Evolutionary conservation across 345 rosid genomes (phyloP), one percentile per base, ranked within the genome.

Genomic region (Sonneratia caseolaris): DNA sequence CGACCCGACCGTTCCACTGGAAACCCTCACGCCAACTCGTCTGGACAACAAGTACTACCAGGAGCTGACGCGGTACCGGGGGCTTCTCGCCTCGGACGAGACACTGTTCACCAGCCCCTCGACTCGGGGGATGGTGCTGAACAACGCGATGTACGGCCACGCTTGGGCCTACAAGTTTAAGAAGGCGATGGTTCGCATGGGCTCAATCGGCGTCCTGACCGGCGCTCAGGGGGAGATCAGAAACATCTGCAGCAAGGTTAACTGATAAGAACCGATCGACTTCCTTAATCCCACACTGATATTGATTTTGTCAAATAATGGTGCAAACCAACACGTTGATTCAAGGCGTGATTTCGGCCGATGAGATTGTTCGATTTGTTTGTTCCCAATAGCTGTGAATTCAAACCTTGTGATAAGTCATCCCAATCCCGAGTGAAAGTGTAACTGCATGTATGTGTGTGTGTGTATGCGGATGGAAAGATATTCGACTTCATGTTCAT

Each of bases 31-130:
- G 0, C 84, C 82, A 0, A 19, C 57, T 27, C 69, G 73, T 1
- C 51, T 80, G 21, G 88, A 86, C 68, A 84, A 78, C 71, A 73
- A 43, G 79, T 86, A 81, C 78, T 82, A 80, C 75, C 7, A n/a
- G 3, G 82, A 77, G 1, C 57, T 83, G 79, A 69, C 0, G 53
- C 62, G 55, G 6, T 47, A 42, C 19, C 75, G 83, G 0, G 88
- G 86, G 7, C 13, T 86, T 15, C 73, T 86, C 64, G 68, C 78
- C 14, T 80, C 88, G 0, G 86, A 84, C 61, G 79, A 82, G 71
- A 77, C 82, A 1, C 61, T 86, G 73, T 68, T 68, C 74, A 49
- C 64, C 10, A 82, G 76, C 13, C 64, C 70, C 4, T n/a, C 55
- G 3, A 84, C 90, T 0, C 18, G 78, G 9, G 19, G 32, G 16